Conservation (phyloP, 768 basidiomycete species). For the Clavaria fumosa region DNA sequence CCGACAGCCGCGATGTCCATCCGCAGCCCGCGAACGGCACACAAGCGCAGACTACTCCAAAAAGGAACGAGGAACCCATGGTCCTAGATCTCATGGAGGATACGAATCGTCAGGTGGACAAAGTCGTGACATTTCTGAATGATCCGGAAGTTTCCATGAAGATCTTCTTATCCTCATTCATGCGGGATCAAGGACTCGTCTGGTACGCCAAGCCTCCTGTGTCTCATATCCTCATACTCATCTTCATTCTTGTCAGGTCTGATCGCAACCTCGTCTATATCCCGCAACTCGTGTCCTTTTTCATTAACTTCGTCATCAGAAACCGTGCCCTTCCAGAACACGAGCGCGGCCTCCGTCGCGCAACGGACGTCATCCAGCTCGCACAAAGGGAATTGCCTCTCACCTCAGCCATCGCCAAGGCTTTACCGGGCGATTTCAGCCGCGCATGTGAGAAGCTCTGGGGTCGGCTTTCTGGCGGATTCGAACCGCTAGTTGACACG, state of each 20-base stretch:
- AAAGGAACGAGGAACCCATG: constrained; percentile 23
- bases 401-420: constrained; percentile 29
- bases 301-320: constrained; percentile 43
- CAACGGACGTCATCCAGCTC: constrained; percentile 25
- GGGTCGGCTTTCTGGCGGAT: constrained; percentile 30
- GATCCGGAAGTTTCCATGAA: constrained; percentile 43
- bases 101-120: constrained; percentile 25
- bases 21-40: constrained; percentile 19
- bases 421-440: constrained; percentile 35
- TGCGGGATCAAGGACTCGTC: constrained; percentile 49
- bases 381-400: constrained; percentile 37
- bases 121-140: constrained; percentile 37
- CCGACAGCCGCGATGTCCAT: constrained; percentile 8
- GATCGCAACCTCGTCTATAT: constrained; percentile 32
- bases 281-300: constrained; percentile 44
- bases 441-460: constrained; percentile 33
- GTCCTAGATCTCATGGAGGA: constrained; percentile 23
- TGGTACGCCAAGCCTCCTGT: constrained; percentile 30
- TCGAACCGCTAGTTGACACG: constrained; percentile 14
- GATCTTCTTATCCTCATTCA: constrained; percentile 58
- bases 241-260: constrained; percentile 17
- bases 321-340: constrained; percentile 39
- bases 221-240: constrained; percentile 2
- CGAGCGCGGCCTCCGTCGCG: constrained; percentile 31
- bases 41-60: constrained; percentile 25